Conservation (phyloP, 345 rosid species). For the Rhodamnia argentea region DNA sequence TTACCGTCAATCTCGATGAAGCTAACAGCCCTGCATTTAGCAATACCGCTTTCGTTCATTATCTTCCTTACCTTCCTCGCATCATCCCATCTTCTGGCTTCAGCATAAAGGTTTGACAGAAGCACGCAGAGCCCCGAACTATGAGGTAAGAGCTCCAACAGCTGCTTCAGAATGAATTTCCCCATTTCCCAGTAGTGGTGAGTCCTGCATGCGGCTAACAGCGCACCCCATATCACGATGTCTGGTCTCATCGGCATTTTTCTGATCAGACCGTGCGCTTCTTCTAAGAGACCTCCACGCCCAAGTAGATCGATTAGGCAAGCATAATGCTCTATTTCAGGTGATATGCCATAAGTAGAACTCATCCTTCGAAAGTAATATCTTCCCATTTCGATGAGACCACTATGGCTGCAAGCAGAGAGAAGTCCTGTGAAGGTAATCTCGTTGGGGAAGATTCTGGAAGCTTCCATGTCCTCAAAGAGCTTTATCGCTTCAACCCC, state of each 20-base stretch:
- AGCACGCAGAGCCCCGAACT: constrained; percentile 28
- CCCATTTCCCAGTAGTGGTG: constrained; percentile 8
- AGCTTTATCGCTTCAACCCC: constrained; percentile 14
- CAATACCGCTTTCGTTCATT: constrained; percentile 13
- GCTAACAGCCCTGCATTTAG: constrained; percentile 21
- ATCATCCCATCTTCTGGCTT: constrained; percentile 14
- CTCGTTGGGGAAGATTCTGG: constrained; percentile 13
- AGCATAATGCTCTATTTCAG: constrained; percentile 24
- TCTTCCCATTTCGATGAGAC: constrained; percentile 17
- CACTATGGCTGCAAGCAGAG: constrained; percentile 35
- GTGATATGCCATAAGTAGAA: constrained; percentile 1
- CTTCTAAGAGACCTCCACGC: constrained; percentile 21
- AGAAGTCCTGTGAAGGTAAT: constrained; percentile 25
- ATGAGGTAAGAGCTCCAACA: constrained; percentile 8
- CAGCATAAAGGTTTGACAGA: constrained; percentile 18
- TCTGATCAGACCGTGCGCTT: constrained; percentile 10
- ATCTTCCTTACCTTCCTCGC: constrained; percentile 21
- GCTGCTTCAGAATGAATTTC: constrained; percentile 6
- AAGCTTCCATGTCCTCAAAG: constrained; percentile 14
- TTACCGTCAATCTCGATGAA: constrained; percentile 16
- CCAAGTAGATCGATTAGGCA: constrained; percentile 32
- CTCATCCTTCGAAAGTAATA: constrained; percentile 14
- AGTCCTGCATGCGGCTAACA: constrained; percentile 21
- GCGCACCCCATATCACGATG: constrained; percentile 21
- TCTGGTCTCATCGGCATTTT: constrained; percentile 27